Base-by-base conservation (phyloP, 306 rosid species). In the Prunus dulcis region DNA sequence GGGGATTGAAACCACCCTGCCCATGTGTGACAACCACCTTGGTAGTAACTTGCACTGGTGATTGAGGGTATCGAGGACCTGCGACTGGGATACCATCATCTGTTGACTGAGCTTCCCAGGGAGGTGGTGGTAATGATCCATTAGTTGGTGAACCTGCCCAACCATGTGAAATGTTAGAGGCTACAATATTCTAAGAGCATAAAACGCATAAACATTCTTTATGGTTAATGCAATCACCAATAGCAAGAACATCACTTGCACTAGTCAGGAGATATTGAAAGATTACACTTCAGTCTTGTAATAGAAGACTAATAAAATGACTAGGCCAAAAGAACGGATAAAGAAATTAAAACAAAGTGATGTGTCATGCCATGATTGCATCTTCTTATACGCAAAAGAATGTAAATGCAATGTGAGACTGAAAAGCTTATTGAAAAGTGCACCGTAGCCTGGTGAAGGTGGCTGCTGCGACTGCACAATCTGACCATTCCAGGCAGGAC, bases 121-220 rank as follows among this genome's bases (percentile, higher is more conserved):
- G 99, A n/a, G 99, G 99, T 2, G 93, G 96, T 1, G 99, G 99
- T 6, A 91, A 87, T 43, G 98, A 86, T 66, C 91, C 98, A 58
- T 82, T 65, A 72, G 76, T 78, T 84, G 78, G 88, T 45, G 88
- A 28, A 81, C 97, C 99, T 92, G 81, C 75, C 73, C 76, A 76
- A 79, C 57, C 84, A 77, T 7, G 66, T 43, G 38, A 82, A 50
- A 23, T 23, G 61, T 66, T 17, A 60, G 65, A 71, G 46, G 9
- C 17, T 41, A 15, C 34, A 67, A 8, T 57, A 15, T 45, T 67
- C 58, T 62, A 52, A 69, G 50, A 78, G 56, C 68, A 69, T 52
- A 77, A 64, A 41, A 66, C 71, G 46, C 51, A 70, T 41, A 47
- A 71, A 64, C 73, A 69, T 58, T 71, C 79, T 55, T 9, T 23